These are phyloP conservation scores for Ceriops zippeliana DNA, from an alignment of 345 rosid genomes.

Conservation along the genomic window DNA sequence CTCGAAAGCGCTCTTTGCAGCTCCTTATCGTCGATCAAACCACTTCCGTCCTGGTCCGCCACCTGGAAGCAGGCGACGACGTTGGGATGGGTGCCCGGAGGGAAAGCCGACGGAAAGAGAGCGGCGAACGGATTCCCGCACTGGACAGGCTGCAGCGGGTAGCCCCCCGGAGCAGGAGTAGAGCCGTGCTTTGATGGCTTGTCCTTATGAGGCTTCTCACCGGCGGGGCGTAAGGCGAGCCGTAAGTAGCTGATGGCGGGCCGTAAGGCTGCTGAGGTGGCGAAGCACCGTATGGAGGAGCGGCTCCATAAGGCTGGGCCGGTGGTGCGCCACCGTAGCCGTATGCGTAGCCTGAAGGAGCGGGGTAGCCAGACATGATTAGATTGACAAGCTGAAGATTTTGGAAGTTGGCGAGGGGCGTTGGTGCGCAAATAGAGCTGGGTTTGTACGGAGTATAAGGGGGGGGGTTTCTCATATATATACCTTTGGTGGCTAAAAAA, in stretches of 20 bases:
- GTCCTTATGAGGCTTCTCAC: slow-evolving; percentile 67
- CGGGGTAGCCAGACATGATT: background rate
- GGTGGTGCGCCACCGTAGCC: slow-evolving; percentile 12
- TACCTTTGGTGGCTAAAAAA: too few relatives aligned
- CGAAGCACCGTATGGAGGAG: slow-evolving; percentile 25
- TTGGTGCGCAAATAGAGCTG: too few relatives aligned
- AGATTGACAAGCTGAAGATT: too few relatives aligned
- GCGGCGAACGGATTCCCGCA: slow-evolving; percentile 68
- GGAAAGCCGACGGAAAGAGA: slow-evolving; percentile 71
- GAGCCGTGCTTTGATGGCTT: slow-evolving; percentile 35
- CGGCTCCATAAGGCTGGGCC: slow-evolving; percentile 22
- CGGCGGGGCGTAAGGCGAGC: slow-evolving; percentile 26
- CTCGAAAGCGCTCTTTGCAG: slow-evolving; percentile 79
- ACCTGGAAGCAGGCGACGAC: slow-evolving; percentile 69
- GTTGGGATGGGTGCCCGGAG: slow-evolving; percentile 86
- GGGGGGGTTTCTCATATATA: too few relatives aligned
- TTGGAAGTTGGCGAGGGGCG: too few relatives aligned
- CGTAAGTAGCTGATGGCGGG: slow-evolving; percentile 36
- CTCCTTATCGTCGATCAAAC: slow-evolving; percentile 82
- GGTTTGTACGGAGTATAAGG: too few relatives aligned
- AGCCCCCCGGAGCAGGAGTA: slow-evolving; percentile 31
- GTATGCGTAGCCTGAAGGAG: background rate
- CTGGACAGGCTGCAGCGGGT: slow-evolving; percentile 31
- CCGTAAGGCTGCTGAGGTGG: slow-evolving; percentile 30
- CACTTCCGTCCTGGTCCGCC: slow-evolving; percentile 90